These are phyloP conservation scores for Syncephalastrum contaminatum DNA, from an alignment of 371 early-diverging fungal genomes.

Conservation along the genomic window DNA sequence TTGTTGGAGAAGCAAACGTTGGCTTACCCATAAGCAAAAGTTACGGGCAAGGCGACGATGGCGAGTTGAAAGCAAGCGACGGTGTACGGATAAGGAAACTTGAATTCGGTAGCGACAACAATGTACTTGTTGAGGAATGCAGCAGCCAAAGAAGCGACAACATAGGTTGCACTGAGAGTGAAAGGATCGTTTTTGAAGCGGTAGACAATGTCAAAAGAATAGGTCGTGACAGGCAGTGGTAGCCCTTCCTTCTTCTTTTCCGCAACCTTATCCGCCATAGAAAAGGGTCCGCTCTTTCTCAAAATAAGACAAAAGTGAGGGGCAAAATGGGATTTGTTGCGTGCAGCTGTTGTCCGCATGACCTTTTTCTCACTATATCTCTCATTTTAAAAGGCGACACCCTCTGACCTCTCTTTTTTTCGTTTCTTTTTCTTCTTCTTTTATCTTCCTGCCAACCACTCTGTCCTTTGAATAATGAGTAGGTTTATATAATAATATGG, in stretches of 20 bases:
- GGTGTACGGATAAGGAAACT: conserved; percentile 13
- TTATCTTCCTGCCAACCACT: background rate
- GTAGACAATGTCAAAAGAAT: background rate
- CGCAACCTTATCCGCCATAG: background rate
- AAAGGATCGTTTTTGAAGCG: background rate
- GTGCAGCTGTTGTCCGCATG: background rate
- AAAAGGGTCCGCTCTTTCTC: background rate
- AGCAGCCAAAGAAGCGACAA: conserved; percentile 7
- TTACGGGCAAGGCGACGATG: conserved; percentile 1
- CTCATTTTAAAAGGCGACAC: background rate
- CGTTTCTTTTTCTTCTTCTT: conserved; percentile 1
- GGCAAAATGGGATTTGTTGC: background rate
- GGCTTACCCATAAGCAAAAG: too few species aligned
- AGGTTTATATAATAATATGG: background rate
- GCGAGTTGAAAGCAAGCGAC: conserved; percentile 10
- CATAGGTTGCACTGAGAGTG: background rate
- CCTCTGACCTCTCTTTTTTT: background rate
- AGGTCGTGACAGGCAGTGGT: conserved; percentile 1
- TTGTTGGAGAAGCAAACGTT: too few species aligned
- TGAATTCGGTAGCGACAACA: conserved; percentile 10
- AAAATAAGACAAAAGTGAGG: background rate
- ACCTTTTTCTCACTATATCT: conserved; percentile 3
- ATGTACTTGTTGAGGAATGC: conserved; percentile 2
- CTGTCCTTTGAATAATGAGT: background rate
- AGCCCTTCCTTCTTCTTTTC: conserved; percentile 2